phyloP scores from a whole-genome alignment of 1,139 yeast species.

The Magnusiomyces fungicola region DNA sequence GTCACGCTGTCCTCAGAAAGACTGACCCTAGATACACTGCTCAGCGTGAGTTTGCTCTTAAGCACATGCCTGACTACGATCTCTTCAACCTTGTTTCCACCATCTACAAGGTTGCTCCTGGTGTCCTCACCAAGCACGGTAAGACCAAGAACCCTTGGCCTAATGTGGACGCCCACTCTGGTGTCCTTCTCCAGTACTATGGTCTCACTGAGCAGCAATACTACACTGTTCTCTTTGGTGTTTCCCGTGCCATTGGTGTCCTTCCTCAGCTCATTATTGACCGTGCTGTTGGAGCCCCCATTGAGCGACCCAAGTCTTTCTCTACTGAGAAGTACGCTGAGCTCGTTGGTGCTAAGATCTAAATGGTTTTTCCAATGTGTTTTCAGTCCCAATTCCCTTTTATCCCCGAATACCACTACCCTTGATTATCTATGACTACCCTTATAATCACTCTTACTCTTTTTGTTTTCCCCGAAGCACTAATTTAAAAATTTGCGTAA shows the following conservation, averaged over 20 bases:
- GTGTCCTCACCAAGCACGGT: constrained; percentile 49
- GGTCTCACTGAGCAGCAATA: constrained; percentile 49
- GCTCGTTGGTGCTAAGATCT: constrained; percentile 37
- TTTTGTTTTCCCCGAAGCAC: too few relatives aligned
- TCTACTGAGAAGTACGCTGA: constrained; percentile 40
- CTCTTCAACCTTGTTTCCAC: constrained; percentile 87
- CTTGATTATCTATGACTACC: background rate
- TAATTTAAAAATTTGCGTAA: background rate
- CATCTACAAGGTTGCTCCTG: constrained; percentile 46
- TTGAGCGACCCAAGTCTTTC: constrained; percentile 55
- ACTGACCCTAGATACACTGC: constrained; percentile 98
- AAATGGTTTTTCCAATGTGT: too few relatives aligned
- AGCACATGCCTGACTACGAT: constrained; percentile 96
- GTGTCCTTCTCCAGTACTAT: constrained; percentile 51
- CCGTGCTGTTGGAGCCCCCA: constrained; percentile 52
- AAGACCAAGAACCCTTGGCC: constrained; percentile 62
- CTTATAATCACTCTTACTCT: background rate
- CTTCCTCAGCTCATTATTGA: constrained; percentile 54
- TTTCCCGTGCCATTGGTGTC: constrained; percentile 52
- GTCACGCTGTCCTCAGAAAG: constrained; percentile 95
- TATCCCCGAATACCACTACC: too few relatives aligned
- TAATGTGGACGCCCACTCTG: constrained; percentile 54
- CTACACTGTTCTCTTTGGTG: constrained; percentile 55
- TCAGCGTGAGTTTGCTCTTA: constrained; percentile 94
- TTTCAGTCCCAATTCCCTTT: too few relatives aligned